These are phyloP conservation scores for Geotrichum siamense DNA, from an alignment of 1,139 yeast species.

Conservation along the genomic window DNA sequence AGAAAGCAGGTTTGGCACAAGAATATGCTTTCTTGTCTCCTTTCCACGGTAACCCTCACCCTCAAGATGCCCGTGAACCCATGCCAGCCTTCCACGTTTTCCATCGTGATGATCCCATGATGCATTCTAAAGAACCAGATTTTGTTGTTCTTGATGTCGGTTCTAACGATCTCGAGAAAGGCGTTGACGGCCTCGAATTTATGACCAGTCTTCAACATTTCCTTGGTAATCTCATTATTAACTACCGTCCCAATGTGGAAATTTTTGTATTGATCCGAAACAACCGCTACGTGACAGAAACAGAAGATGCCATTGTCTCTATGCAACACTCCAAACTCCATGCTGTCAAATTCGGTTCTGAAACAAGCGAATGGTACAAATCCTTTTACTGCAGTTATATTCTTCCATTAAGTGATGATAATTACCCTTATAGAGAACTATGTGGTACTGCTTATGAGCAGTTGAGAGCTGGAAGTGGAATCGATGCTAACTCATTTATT, in stretches of 20 bases:
- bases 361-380: conserved; percentile 16
- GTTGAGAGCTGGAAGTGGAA: conserved; percentile 8
- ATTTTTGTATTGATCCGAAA: conserved; percentile 15
- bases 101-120: conserved; percentile 17
- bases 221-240: conserved; percentile 16
- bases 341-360: conserved; percentile 16
- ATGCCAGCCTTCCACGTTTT: conserved; percentile 18
- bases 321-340: conserved; percentile 15
- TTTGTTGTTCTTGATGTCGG: conserved; percentile 19
- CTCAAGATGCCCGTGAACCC: conserved; percentile 16
- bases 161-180: conserved; percentile 15
- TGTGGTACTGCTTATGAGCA: conserved; percentile 17
- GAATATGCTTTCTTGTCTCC: conserved; percentile 17
- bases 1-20: conserved; percentile 14
- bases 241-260: conserved; percentile 13
- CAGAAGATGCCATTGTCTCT: conserved; percentile 18
- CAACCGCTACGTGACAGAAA: conserved; percentile 17
- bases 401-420: conserved; percentile 13
- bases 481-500: conserved; percentile 1
- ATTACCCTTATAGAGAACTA: conserved; percentile 13
- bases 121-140: conserved; percentile 15
- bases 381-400: conserved; percentile 17
- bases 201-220: conserved; percentile 13
- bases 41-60: conserved; percentile 15
- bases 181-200: conserved; percentile 14